Evolutionary conservation across 2,329 filamentous ascomycete genomes (phyloP).

Genomic region (Fusarium phyllophilum): DNA sequence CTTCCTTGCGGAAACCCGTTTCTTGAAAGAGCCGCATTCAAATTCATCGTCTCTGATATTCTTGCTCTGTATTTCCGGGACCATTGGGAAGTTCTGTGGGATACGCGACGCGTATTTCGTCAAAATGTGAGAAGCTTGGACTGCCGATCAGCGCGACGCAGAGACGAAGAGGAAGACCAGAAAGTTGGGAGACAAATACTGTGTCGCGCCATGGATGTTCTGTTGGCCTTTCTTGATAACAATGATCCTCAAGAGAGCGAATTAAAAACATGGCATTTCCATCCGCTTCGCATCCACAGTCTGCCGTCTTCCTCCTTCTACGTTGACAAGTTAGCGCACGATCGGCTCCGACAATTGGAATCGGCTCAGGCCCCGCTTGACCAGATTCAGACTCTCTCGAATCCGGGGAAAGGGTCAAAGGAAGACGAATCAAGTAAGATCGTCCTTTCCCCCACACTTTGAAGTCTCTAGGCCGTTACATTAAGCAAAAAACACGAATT

Average conservation of each 20-base stretch:
- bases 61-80: not conserved
- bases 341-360: constrained; percentile 10
- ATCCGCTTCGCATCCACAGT: not conserved
- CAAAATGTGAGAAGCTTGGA: not conserved
- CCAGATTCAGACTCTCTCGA: not conserved
- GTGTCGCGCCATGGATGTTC: too few species aligned
- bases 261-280: not conserved
- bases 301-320: not conserved
- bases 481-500: not conserved
- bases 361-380: constrained; percentile 19
- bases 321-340: not conserved
- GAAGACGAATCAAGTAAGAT: constrained; percentile 8
- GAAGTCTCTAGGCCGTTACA: not conserved
- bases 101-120: not conserved
- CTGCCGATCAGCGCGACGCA: not conserved
- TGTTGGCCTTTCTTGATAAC: not conserved
- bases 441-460: constrained; percentile 23
- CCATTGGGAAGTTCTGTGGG: not conserved
- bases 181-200: not conserved
- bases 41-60: too few species aligned
- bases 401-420: constrained; percentile 14
- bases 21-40: not conserved
- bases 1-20: not conserved
- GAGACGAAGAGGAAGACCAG: not conserved
- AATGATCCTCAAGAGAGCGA: not conserved